A percentile compares a stretch with the other conserved stretches of the same genome.
Evolutionary conservation across 2,329 filamentous ascomycete genomes (phyloP).

Genomic region (Scytalidium lignicola): DNA sequence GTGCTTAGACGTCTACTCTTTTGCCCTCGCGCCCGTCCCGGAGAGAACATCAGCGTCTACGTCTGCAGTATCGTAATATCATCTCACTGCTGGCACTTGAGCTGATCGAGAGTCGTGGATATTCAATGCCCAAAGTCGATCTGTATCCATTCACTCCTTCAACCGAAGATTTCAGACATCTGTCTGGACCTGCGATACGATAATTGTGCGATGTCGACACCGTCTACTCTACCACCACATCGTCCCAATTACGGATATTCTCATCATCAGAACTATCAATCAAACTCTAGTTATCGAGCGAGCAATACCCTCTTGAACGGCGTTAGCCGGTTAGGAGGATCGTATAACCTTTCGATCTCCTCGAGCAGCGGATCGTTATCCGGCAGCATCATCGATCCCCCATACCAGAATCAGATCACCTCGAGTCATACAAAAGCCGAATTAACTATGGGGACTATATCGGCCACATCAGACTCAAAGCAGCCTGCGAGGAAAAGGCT

Average conservation of each 20-base stretch:
- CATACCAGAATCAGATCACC: slow-evolving; percentile 12
- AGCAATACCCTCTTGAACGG: slow-evolving; percentile 35
- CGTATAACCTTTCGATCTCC: slow-evolving; percentile 24
- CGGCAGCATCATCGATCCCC: slow-evolving; percentile 19
- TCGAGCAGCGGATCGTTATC: slow-evolving; percentile 25
- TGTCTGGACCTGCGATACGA: neutral
- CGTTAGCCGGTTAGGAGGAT: slow-evolving; percentile 23
- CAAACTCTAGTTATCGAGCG: slow-evolving; percentile 45
- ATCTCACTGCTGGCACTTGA: neutral
- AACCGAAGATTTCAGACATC: neutral
- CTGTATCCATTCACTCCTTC: neutral
- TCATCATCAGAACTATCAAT: slow-evolving; percentile 49
- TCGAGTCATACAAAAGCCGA: slow-evolving; percentile 16
- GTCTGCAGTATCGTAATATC: neutral
- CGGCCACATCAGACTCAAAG: slow-evolving; percentile 25
- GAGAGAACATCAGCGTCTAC: slow-evolving; percentile 1
- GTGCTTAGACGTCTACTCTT: neutral
- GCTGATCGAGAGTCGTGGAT: neutral
- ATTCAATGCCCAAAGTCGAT: slow-evolving; percentile 1
- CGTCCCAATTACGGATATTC: slow-evolving; percentile 60
- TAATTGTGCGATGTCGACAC: slow-evolving; percentile 63
- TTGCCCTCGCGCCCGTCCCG: slow-evolving; percentile 3
- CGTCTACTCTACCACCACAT: slow-evolving; percentile 67
- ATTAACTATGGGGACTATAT: slow-evolving; percentile 29
- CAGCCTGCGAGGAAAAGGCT: slow-evolving; percentile 33